phyloP scores from a whole-genome alignment of 2,329 filamentous ascomycete genomes.

The Epichloe elymi region DNA sequence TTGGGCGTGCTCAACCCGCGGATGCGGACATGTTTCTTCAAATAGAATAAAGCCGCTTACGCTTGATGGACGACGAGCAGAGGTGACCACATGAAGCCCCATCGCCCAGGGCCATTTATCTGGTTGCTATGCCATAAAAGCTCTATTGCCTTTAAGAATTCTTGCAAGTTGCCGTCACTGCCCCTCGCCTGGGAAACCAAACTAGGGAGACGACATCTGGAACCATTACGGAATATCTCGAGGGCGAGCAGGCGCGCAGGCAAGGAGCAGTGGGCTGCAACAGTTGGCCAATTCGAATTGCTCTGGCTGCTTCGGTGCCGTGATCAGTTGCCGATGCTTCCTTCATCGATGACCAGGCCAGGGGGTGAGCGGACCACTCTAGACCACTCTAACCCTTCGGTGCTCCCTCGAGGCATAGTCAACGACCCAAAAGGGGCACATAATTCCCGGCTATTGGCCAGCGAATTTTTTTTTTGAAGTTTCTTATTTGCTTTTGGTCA shows the following conservation, averaged over 20 bases:
- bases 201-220: constrained; percentile 1
- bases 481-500: not conserved
- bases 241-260: not conserved
- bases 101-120: not conserved
- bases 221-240: not conserved
- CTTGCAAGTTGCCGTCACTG: not conserved
- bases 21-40: too few relatives aligned
- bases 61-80: not conserved
- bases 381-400: not conserved
- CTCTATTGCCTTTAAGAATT: not conserved
- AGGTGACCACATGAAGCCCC: not conserved
- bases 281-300: not conserved
- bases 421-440: not conserved
- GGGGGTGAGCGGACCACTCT: not conserved
- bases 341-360: not conserved
- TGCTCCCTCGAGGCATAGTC: not conserved
- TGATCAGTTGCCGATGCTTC: not conserved
- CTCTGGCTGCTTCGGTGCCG: not conserved
- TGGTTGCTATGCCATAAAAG: constrained; percentile 3
- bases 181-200: not conserved
- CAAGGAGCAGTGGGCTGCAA: not conserved
- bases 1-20: too few relatives aligned
- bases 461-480: not conserved
- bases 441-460: not conserved
- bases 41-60: not conserved